These are phyloP conservation scores for Microdochium trichocladiopsis DNA, from an alignment of 2,329 filamentous ascomycete species.

Conservation along the genomic window DNA sequence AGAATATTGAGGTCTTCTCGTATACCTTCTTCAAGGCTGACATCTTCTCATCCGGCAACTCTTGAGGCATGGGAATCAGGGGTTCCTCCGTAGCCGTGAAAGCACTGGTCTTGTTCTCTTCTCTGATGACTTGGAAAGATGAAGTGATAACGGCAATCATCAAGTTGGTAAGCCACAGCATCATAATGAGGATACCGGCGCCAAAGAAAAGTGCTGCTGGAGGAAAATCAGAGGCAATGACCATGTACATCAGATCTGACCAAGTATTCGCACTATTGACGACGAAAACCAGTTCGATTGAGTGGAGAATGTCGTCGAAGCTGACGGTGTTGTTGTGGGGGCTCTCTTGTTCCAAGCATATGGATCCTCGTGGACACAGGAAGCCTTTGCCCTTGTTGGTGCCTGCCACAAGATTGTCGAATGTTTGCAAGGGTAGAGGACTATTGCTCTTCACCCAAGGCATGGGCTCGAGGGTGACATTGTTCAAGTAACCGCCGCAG, in stretches of 20 bases:
- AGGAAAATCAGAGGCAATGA: slow-evolving; percentile 86
- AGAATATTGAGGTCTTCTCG: slow-evolving; percentile 66
- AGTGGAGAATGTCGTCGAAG: slow-evolving; percentile 92
- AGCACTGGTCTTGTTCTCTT: slow-evolving; percentile 90
- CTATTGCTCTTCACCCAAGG: slow-evolving; percentile 58
- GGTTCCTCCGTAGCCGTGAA: slow-evolving; percentile 70
- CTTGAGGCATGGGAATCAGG: slow-evolving; percentile 24
- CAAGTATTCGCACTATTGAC: slow-evolving; percentile 99
- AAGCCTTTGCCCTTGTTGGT: slow-evolving; percentile 67
- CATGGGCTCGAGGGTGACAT: slow-evolving; percentile 43
- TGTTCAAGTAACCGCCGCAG: slow-evolving; percentile 76
- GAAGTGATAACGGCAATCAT: slow-evolving; percentile 95
- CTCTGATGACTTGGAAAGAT: slow-evolving; percentile 95
- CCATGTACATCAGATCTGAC: slow-evolving; percentile 88
- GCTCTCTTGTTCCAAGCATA: slow-evolving; percentile 72
- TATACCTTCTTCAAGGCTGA: slow-evolving; percentile 63
- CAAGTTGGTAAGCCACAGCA: slow-evolving; percentile 93
- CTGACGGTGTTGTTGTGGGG: slow-evolving; percentile 82
- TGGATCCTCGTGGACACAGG: slow-evolving; percentile 75
- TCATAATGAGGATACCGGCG: slow-evolving; percentile 78
- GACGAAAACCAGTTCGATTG: slow-evolving; percentile 89
- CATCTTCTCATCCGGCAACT: slow-evolving; percentile 29
- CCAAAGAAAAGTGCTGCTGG: slow-evolving; percentile 73
- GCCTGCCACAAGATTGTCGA: slow-evolving; percentile 42
- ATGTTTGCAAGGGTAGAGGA: slow-evolving; percentile 15